Evolutionary conservation across 805 yeast species (phyloP), one percentile per base, ranked within the genome.

Genomic region (Peterozyma xylosa): DNA sequence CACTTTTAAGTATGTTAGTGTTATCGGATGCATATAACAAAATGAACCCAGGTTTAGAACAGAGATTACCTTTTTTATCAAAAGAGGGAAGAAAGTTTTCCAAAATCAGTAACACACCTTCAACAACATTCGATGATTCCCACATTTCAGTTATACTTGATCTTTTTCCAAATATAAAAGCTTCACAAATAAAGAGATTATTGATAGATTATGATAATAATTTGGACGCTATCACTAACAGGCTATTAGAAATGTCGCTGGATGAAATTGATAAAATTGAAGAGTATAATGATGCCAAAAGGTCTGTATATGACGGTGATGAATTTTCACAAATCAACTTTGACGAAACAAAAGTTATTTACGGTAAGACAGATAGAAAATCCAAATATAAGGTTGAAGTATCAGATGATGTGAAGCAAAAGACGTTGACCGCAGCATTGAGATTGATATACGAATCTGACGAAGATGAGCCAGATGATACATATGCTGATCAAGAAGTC

Each of bases 381-480:
- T 39, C 48, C n/a, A 38, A 43, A 1, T 46, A 18, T 42, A 48
- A 32, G 30, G 46, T 27, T 30, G 52, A 27, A 27, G 42, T 50
- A 9, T 48, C 49, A n/a, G 73, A 67, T 45, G 76, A 73, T 30
- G 53, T 76, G n/a, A 75, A 73, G 53, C 74, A 80, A 53, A 74
- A 67, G 50, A 79, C 86, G 0, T 58, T 84, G 37, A 63, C 72
- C 0, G 53, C 54, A 42, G 89, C 90, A 1, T 60, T 85, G 49
- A 64, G 78, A 37, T 58, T 84, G 48, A 63, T 86, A 48, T 82
- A 84, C 51, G 83, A 82, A 37, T 71, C 78, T 7, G 91, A 86
- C 53, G 96, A 87, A 50, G 95, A 86, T 58, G 96, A 87, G 53
- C 80, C 83, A 2, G 96, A 87, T 56, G 95, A 86, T 51, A 81